phyloP scores from a whole-genome alignment of 163 green algal species.

The Chlamydomonas reinhardtii region DNA sequence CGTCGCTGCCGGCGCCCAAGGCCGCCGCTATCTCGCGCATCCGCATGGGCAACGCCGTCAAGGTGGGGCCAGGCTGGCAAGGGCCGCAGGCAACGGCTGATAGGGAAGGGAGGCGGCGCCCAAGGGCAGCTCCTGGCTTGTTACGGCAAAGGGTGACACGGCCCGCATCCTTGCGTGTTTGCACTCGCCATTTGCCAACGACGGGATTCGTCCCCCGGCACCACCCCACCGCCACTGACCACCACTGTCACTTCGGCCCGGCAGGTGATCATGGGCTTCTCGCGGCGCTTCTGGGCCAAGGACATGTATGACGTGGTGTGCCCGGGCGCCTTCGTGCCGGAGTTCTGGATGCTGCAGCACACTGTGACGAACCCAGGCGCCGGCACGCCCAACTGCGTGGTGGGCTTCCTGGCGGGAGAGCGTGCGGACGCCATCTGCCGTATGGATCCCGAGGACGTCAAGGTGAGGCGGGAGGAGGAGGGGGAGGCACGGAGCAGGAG shows the following conservation, averaged over 20 bases:
- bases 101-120: too few species aligned
- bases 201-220: too few species aligned
- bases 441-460: neutral
- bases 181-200: too few species aligned
- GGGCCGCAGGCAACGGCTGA: neutral
- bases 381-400: slow-evolving; percentile 43
- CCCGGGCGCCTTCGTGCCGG: slow-evolving; percentile 81
- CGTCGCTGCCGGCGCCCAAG: slow-evolving; percentile 79
- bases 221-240: too few species aligned
- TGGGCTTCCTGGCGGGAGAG: slow-evolving; percentile 68
- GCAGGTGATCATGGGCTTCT: too few species aligned
- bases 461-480: too few species aligned
- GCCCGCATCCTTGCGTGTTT: too few species aligned
- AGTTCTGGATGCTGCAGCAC: slow-evolving; percentile 88
- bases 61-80: slow-evolving; percentile 55
- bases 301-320: slow-evolving; percentile 89
- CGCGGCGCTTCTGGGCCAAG: slow-evolving; percentile 78
- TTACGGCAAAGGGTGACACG: too few species aligned
- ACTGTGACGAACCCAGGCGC: slow-evolving; percentile 26
- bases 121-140: too few species aligned
- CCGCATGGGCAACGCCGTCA: slow-evolving; percentile 81
- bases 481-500: too few species aligned
- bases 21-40: slow-evolving; percentile 70
- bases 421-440: slow-evolving; percentile 60
- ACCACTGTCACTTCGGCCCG: too few species aligned